A percentile compares a stretch with the other conserved stretches of the same genome.
phyloP scores from a whole-genome alignment of 352 stramenopile species.

The Phytopythium ostracodes region DNA sequence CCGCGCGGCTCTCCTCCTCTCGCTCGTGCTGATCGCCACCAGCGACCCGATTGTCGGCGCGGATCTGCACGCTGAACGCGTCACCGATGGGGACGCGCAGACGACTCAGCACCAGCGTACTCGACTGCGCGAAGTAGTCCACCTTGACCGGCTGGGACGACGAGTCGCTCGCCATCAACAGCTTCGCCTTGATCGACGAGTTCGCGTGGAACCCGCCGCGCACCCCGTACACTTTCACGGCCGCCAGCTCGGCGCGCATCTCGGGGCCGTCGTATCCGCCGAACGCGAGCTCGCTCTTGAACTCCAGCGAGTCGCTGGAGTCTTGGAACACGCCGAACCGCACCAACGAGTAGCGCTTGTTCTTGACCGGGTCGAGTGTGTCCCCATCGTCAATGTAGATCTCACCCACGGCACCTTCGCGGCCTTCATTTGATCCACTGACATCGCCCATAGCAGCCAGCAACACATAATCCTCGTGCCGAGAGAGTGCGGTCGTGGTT shows the following conservation, averaged over 20 bases:
- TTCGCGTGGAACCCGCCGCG: conserved; percentile 44
- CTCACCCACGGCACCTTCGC: conserved; percentile 36
- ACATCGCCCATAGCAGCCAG: conserved; percentile 46
- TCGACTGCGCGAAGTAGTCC: conserved; percentile 65
- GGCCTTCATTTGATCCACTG: neutral
- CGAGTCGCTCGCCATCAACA: conserved; percentile 10
- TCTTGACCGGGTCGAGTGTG: conserved; percentile 53
- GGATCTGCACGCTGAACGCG: conserved; percentile 41
- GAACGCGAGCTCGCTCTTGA: conserved; percentile 28
- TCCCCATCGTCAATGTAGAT: conserved; percentile 77
- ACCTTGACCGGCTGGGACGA: conserved; percentile 22
- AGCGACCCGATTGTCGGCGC: neutral
- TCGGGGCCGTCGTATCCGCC: conserved; percentile 65
- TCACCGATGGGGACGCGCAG: conserved; percentile 42
- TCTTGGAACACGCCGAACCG: conserved; percentile 36
- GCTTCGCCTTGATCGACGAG: conserved; percentile 40
- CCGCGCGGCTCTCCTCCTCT: neutral
- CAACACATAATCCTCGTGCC: conserved; percentile 47
- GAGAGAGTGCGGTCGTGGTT: conserved; percentile 53
- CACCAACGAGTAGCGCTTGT: conserved; percentile 51
- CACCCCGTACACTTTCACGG: conserved; percentile 61
- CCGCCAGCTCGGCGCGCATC: conserved; percentile 46
- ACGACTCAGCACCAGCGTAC: conserved; percentile 52
- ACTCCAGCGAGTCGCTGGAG: conserved; percentile 29
- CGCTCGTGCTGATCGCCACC: neutral